phyloP scores from a whole-genome alignment of 176 grass and related monocot species.

The Triticum aestivum region DNA sequence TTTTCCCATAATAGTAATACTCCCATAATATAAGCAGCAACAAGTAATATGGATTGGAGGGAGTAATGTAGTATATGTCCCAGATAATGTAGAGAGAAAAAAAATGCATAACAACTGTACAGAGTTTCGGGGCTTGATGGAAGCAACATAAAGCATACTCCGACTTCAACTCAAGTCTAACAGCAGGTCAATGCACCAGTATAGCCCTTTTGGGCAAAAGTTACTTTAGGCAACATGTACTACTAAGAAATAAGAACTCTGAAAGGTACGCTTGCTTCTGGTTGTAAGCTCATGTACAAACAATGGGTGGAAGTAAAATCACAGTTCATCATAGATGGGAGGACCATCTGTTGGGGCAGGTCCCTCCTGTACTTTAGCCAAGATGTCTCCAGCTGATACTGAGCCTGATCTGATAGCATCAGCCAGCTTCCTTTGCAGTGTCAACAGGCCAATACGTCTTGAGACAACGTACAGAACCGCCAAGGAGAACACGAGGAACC shows the following conservation, averaged over 20 bases:
- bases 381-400: slow-evolving; percentile 45
- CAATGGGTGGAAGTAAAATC: slow-evolving; percentile 4
- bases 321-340: slow-evolving; percentile 64
- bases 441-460: slow-evolving; percentile 62
- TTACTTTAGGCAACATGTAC: not conserved
- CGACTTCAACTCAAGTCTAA: not conserved
- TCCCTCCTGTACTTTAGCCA: slow-evolving; percentile 32
- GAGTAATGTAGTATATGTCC: no score
- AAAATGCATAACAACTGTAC: no score
- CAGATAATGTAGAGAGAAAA: no score
- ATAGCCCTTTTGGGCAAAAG: not conserved
- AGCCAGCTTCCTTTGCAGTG: slow-evolving; percentile 72
- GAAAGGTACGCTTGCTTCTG: not conserved
- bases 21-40: no score
- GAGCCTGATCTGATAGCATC: slow-evolving; percentile 81
- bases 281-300: slow-evolving; percentile 1
- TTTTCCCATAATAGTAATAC: no score
- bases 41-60: no score
- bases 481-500: slow-evolving; percentile 73
- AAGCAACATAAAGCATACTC: not conserved
- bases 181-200: not conserved
- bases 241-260: not conserved
- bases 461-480: slow-evolving; percentile 62
- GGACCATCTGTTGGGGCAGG: slow-evolving; percentile 12
- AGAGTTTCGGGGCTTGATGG: no score